These are phyloP conservation scores for Monilinia fructicola DNA, from an alignment of 2,329 filamentous ascomycete genomes.

Conservation along the genomic window DNA sequence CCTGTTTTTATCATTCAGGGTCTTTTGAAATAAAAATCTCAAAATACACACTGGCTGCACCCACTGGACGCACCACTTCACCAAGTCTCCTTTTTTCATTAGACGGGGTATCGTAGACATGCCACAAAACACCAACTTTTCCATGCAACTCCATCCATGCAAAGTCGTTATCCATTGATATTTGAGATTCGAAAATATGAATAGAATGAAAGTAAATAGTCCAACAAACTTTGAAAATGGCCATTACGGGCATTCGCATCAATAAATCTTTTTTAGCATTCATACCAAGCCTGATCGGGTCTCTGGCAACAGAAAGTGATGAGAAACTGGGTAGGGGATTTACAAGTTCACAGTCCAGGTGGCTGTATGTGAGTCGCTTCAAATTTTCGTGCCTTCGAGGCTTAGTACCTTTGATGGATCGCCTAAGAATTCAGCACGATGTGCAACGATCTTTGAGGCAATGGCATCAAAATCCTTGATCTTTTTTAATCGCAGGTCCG, in stretches of 20 bases:
- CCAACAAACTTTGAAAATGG: conserved; percentile 4
- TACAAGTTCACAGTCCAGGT: conserved; percentile 31
- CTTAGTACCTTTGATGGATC: conserved; percentile 64
- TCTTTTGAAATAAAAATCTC: not conserved
- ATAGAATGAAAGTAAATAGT: conserved; percentile 14
- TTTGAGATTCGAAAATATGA: conserved; percentile 4
- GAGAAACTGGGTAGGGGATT: conserved; percentile 27
- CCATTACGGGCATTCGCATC: conserved; percentile 2
- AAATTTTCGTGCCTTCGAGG: conserved; percentile 46
- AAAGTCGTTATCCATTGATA: conserved; percentile 13
- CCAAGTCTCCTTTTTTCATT: conserved; percentile 10
- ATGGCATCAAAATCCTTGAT: conserved; percentile 66
- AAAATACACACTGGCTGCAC: conserved; percentile 11
- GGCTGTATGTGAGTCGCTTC: conserved; percentile 25
- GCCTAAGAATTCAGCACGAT: conserved; percentile 62
- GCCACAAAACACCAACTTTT: conserved; percentile 20
- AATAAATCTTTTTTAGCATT: conserved; percentile 5
- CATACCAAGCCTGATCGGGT: conserved; percentile 24
- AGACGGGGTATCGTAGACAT: conserved; percentile 22
- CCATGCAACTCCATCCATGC: conserved; percentile 23
- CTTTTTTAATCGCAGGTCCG: conserved; percentile 57
- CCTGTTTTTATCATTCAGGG: not conserved
- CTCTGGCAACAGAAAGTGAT: conserved; percentile 24
- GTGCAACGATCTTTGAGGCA: conserved; percentile 65
- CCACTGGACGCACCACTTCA: conserved; percentile 16